Evolutionary conservation across 2,329 filamentous ascomycete species (phyloP).

Genomic region (Fusarium sp.): DNA sequence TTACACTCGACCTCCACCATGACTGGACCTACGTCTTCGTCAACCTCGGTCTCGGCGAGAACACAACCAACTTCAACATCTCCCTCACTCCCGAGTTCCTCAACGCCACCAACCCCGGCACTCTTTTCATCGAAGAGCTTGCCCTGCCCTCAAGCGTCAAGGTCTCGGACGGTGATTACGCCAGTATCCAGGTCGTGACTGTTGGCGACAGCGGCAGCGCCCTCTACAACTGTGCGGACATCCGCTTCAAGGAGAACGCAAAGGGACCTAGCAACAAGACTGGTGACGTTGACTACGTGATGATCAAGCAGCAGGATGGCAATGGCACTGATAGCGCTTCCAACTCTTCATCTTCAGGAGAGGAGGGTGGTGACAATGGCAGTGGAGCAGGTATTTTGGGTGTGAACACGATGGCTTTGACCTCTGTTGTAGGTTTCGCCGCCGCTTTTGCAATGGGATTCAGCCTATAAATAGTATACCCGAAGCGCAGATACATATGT

Average conservation of each 20-base stretch:
- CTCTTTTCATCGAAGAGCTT: constrained; percentile 73
- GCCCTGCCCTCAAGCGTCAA: constrained; percentile 60
- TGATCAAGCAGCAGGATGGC: constrained; percentile 47
- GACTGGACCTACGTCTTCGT: constrained; percentile 64
- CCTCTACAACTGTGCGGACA: constrained; percentile 81
- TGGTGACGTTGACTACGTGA: constrained; percentile 57
- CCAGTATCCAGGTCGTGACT: constrained; percentile 76
- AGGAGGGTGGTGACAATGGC: constrained; percentile 23
- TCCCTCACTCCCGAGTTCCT: constrained; percentile 69
- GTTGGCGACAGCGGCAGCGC: constrained; percentile 67
- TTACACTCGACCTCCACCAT: constrained; percentile 63
- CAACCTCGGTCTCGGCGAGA: constrained; percentile 63
- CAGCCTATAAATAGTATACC: constrained; percentile 43
- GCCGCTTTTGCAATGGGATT: constrained; percentile 53
- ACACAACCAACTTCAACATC: constrained; percentile 74
- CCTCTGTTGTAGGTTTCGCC: constrained; percentile 53
- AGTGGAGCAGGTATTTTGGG: constrained; percentile 41
- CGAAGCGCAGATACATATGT: constrained; percentile 1
- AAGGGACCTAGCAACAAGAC: constrained; percentile 55
- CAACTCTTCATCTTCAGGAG: constrained; percentile 24
- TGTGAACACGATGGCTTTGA: constrained; percentile 47
- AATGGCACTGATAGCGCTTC: constrained; percentile 36
- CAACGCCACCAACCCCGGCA: constrained; percentile 69
- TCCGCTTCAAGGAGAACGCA: constrained; percentile 70
- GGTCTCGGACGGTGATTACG: constrained; percentile 69